These are phyloP conservation scores for Suhomyces prunicola DNA, from an alignment of 805 yeast genomes.

Conservation along the genomic window DNA sequence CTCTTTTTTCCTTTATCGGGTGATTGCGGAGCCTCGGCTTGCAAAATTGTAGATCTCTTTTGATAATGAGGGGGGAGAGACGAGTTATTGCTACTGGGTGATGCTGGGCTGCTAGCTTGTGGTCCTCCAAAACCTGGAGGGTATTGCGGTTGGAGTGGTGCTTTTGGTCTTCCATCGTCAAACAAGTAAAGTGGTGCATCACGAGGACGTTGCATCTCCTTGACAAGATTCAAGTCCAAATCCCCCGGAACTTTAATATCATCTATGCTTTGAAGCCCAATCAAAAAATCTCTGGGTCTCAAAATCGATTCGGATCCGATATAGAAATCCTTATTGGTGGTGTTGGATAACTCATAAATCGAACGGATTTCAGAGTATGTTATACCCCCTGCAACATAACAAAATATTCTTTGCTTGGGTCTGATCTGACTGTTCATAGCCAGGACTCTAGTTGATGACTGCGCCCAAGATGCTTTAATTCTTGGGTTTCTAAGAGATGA, in stretches of 20 bases:
- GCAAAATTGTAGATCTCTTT: constrained; percentile 12
- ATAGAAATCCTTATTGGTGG: constrained; percentile 67
- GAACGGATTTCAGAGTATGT: constrained; percentile 80
- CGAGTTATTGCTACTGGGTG: constrained; percentile 1
- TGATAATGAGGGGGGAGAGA: constrained; percentile 27
- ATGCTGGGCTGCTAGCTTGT: constrained; percentile 7
- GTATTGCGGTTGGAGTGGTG: constrained; percentile 9
- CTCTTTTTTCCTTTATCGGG: constrained; percentile 41
- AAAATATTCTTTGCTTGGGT: constrained; percentile 65
- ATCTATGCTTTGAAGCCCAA: constrained; percentile 42
- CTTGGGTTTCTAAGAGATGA: constrained; percentile 63
- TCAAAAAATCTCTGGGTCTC: constrained; percentile 50
- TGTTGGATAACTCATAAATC: constrained; percentile 63
- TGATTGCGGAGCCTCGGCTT: constrained; percentile 4
- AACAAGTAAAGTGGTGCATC: constrained; percentile 45
- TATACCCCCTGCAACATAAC: constrained; percentile 86
- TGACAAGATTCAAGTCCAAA: constrained; percentile 40
- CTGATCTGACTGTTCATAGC: constrained; percentile 4
- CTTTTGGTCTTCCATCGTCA: constrained; percentile 27
- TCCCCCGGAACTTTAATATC: constrained; percentile 35
- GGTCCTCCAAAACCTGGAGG: constrained; percentile 16
- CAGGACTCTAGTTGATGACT: constrained; percentile 20
- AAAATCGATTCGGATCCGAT: constrained; percentile 78
- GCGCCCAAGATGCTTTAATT: constrained; percentile 77
- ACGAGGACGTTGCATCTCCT: constrained; percentile 24